Evolutionary conservation across 192 early-diverging fungal genomes (phyloP), one percentile per base, ranked within the genome.

Genomic region (Physocladia obscura): DNA sequence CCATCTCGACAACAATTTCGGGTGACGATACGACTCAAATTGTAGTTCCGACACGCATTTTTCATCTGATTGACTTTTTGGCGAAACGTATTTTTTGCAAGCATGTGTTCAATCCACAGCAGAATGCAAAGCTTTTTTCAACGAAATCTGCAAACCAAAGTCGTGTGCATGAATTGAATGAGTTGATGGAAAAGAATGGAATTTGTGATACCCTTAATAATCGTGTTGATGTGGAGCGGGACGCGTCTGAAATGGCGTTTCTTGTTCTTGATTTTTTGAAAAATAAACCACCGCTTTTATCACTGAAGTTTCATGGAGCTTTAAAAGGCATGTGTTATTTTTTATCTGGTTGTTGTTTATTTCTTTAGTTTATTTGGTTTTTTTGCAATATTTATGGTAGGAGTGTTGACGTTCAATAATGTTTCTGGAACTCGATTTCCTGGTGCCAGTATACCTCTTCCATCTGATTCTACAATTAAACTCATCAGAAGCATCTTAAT

Each of bases 311-410:
- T 51, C 63, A 65, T 51, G 31, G 49, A n/a, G 63, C 49, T 13
- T 48, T 65, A 31, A 65, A 65, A 65, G 63, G 63, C 52, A 19
- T 22, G n/a, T 50, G n/a, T n/a, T n/a, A n/a, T n/a, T n/a, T n/a
- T n/a, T n/a, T n/a, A n/a, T n/a, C n/a, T n/a, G n/a, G n/a, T n/a
- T n/a, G n/a, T n/a, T 55, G 52, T 0, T 29, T 55, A 21, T 26
- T 26, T 55, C 19, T 31, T 49, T 26, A 29, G 3, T 15, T 51
- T 30, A 31, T 52, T 15, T 38, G 32, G 48, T 36, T 34, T 49
- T 6, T 32, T 65, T 52, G 27, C 50, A 32, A 21, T 31, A 2
- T n/a, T 48, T n/a, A 47, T 49, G 37, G 30, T 27, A 65, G 63
- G 63, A 34, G 36, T 65, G 19, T 32, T 65, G 49, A 29, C 63